Base-by-base conservation (phyloP, 345 rosid species). In the Pistacia vera region DNA sequence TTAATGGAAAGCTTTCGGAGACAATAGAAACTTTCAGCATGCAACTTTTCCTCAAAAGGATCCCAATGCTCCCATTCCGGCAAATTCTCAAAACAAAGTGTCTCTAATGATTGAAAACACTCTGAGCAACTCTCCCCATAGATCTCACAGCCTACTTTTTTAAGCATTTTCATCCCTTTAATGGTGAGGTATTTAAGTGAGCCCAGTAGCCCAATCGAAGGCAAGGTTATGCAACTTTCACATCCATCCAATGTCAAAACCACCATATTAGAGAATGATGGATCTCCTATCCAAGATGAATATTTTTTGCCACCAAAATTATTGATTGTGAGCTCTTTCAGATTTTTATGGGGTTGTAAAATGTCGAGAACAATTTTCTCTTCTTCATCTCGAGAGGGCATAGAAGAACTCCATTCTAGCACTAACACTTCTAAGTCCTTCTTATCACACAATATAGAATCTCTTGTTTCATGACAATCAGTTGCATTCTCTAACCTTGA, bases 111-210 rank as follows among this genome's bases (percentile, higher is more conserved):
- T 22, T 66, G 56, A 66, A 66, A 66, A 46, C 35, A 33, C 1
- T 44, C 20, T 48, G 10, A 66, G 10, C 30, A 66, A 20, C 52
- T 17, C 5, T 41, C 16, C 33, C 36, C 55, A 46, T 22, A 66
- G 12, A 66, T 46, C 35, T 66, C 36, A 7, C 8, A 48, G 7
- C 55, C 35, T 46, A 66, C 48, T 4, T 1, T 20, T 46, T 13
- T 12, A 1, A 66, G 3, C 17, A 10, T 0, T 10, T 30, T 22
- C 35, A 46, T 5, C 2, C 33, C 35, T 66, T 66, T 66, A 14
- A 66, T 20, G n/a, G 11, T 66, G 36, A 66, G 70, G 16, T 46
- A 11, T 25, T 66, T 66, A 13, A 66, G 56, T 22, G 70, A 66
- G 2, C 4, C 8, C 54, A 66, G 22, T 46, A 1, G 18, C 56